Percentiles rank a stretch among this genome's conserved stretches.
phyloP scores from a whole-genome alignment of 306 rosid species.

The Prosopis cineraria region DNA sequence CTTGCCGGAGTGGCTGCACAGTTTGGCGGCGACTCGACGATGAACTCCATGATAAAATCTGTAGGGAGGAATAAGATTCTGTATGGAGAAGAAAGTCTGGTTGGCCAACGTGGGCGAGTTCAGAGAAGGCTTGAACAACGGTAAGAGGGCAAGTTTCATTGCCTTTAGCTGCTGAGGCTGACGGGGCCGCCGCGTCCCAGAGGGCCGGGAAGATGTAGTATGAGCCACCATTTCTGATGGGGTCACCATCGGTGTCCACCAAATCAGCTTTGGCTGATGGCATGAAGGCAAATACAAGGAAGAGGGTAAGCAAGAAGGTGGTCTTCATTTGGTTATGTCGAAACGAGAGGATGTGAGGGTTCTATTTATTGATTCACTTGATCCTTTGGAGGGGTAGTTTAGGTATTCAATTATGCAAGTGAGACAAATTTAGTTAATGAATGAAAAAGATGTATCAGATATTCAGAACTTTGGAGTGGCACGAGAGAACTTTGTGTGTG shows the following conservation, averaged over 20 bases:
- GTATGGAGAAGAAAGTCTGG: neutral
- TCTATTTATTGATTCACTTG: neutral
- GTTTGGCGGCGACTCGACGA: neutral
- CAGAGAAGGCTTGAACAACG: neutral
- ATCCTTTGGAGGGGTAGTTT: neutral
- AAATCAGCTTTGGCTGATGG: neutral
- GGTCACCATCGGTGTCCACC: neutral
- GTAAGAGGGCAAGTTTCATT: slow-evolving; percentile 16
- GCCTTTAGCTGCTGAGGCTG: neutral
- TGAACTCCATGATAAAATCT: neutral
- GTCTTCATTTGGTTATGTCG: neutral
- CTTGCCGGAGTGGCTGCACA: neutral
- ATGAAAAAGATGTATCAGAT: too few species aligned
- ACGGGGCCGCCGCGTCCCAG: neutral
- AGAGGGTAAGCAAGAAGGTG: neutral
- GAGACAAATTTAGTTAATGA: too few species aligned
- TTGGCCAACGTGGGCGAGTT: neutral
- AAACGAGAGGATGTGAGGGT: neutral
- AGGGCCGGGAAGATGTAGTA: neutral
- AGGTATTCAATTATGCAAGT: neutral
- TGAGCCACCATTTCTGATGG: neutral
- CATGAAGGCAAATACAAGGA: neutral
- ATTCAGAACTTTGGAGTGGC: too few species aligned
- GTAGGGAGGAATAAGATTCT: neutral
- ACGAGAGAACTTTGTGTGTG: too few species aligned